Conservation (phyloP, 169 alveolate species). For the Cryptosporidium felis region DNA sequence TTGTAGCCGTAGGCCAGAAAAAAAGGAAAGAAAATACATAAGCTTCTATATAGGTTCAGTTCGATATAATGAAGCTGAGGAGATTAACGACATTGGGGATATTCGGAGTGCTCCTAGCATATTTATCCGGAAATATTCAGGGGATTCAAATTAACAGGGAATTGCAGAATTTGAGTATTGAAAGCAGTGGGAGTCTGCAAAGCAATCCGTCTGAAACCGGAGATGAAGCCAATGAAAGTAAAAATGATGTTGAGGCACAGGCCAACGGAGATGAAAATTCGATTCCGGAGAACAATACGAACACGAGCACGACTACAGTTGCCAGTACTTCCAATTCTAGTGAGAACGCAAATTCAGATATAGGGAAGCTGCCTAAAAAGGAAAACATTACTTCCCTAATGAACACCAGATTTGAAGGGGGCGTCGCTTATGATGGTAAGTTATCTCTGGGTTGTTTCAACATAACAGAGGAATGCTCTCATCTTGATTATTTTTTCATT, state of each 20-base stretch:
- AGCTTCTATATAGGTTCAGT: not conserved
- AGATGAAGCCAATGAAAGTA: not conserved
- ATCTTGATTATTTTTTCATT: too few species aligned
- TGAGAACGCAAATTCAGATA: too few species aligned
- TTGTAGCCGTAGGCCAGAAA: not conserved
- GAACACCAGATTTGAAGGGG: not conserved
- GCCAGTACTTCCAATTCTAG: too few species aligned
- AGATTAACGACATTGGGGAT: not conserved
- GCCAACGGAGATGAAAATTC: not conserved
- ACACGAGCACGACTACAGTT: not conserved
- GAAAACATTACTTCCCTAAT: too few species aligned
- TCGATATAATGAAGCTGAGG: not conserved
- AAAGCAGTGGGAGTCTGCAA: slow-evolving; percentile 3
- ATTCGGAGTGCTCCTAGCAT: not conserved
- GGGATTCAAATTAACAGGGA: slow-evolving; percentile 18
- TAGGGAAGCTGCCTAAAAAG: too few species aligned
- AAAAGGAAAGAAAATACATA: not conserved
- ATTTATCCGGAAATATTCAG: not conserved
- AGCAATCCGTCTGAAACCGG: not conserved
- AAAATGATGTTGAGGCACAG: not conserved
- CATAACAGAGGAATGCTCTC: too few species aligned
- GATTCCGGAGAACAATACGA: not conserved
- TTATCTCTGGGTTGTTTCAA: too few species aligned
- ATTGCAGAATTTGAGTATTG: slow-evolving; percentile 55
- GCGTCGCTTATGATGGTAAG: slow-evolving; percentile 50